A percentile compares a stretch with the other conserved stretches of the same genome.
These are phyloP conservation scores for Eurotiales sp. DNA, from an alignment of 2,329 filamentous ascomycete genomes.

Conservation along the genomic window DNA sequence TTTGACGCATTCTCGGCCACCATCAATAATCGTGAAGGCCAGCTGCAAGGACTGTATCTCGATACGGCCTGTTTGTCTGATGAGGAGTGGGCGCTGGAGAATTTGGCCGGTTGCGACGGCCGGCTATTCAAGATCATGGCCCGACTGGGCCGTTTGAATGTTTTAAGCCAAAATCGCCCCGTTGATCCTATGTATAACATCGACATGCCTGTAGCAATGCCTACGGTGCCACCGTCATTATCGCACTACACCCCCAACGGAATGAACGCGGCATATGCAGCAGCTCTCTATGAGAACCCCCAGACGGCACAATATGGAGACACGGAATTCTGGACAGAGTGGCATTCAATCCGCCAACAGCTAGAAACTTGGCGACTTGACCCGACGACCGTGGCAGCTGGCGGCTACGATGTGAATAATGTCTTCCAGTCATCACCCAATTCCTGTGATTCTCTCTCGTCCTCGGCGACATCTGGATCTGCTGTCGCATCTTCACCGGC, in stretches of 20 bases:
- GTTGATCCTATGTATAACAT: conserved; percentile 23
- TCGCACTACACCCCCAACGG: conserved; percentile 30
- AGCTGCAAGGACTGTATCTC: conserved; percentile 62
- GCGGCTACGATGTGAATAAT: conserved; percentile 17
- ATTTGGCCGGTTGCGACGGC: conserved; percentile 82
- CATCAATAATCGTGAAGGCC: conserved; percentile 85
- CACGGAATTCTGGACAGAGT: conserved; percentile 73
- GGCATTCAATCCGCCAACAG: conserved; percentile 72
- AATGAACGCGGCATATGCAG: conserved; percentile 31
- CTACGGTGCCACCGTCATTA: conserved; percentile 33
- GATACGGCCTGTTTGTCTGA: conserved; percentile 62
- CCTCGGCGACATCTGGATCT: conserved; percentile 17
- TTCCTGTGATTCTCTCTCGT: conserved; percentile 10
- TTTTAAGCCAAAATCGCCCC: conserved; percentile 67
- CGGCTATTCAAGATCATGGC: conserved; percentile 82
- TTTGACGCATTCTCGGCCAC: conserved; percentile 90
- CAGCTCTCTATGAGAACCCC: conserved; percentile 5
- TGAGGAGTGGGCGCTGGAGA: conserved; percentile 72
- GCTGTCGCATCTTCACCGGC: conserved; percentile 28
- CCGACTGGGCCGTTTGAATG: conserved; percentile 76
- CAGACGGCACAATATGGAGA: conserved; percentile 6
- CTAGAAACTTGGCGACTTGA: conserved; percentile 81
- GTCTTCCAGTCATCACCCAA: conserved; percentile 8
- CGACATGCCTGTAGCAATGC: conserved; percentile 24
- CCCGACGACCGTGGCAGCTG: conserved; percentile 27